Evolutionary conservation across 345 rosid species (phyloP), one percentile per base, ranked within the genome.

Genomic region (Capsella bursapastoris): DNA sequence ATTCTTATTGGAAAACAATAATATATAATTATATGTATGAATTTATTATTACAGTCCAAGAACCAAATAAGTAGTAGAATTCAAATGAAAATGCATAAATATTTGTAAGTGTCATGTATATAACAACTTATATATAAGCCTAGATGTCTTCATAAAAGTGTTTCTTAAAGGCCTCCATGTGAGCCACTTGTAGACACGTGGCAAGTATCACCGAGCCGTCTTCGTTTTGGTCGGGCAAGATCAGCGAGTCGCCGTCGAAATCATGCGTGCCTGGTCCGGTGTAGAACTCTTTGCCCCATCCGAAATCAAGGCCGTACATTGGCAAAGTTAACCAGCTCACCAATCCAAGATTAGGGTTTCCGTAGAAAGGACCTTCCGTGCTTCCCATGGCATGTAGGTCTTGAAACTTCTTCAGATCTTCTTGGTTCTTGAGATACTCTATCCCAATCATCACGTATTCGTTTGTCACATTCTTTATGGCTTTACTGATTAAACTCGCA

Each of bases 251-350:
- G 1, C 81, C 81, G 31, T 88, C 90, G 31, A 75, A 85, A 56
- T 82, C 84, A 69, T 83, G 83, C 63, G 75, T 77, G 25, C 88
- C 88, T 1, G 85, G 88, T 13, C 86, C 88, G 77, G 81, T 82
- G 63, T 83, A 82, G 10, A 84, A 45, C 50, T 84, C 88, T 48
- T 73, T 77, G 7, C 93, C 93, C 90, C 88, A 88, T 34, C 93
- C 89, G 31, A 86, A 88, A 74, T 88, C 90, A 40, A 82, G 68
- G 2, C 85, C 87, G 27, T 77, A 70, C 6, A 86, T 82, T 1
- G 93, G 89, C n/a, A 88, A 25, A 8, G 83, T 79, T 68, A 84
- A 47, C 92, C 90, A 88, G 51, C 93, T 88, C 25, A 83, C 87
- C 15, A 86, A 79, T 53, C 83, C 87, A 6, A 88, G 78, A 60